phyloP scores from a whole-genome alignment of 2,329 filamentous ascomycete species.

The Triangularia setosa region DNA sequence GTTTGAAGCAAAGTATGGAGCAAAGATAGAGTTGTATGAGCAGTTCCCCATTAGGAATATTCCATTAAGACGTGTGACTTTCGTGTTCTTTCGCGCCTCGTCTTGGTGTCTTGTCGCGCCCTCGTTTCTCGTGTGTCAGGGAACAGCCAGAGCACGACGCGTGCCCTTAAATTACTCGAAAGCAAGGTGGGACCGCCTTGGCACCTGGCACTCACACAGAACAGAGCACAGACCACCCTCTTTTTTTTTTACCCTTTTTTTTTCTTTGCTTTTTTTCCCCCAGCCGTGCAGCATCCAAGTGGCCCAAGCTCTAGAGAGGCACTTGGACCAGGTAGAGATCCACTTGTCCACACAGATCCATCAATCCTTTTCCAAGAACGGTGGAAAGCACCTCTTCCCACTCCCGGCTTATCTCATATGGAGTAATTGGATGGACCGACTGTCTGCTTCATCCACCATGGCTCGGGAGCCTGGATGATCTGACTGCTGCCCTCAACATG shows the following conservation, averaged over 20 bases:
- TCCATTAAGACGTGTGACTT: constrained; percentile 29
- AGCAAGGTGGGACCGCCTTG: constrained; percentile 3
- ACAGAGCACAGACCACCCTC: background rate
- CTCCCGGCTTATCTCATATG: background rate
- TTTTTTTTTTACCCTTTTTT: too few relatives aligned
- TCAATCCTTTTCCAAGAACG: background rate
- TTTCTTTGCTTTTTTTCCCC: too few relatives aligned
- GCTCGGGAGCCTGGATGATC: background rate
- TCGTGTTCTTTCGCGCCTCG: constrained; percentile 23
- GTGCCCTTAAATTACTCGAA: constrained; percentile 9
- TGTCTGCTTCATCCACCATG: background rate
- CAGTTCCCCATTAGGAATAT: constrained; percentile 14
- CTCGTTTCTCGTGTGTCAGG: constrained; percentile 10
- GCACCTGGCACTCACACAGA: background rate
- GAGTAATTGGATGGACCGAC: background rate
- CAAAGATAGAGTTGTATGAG: background rate
- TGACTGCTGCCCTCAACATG: constrained; percentile 26
- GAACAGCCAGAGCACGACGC: constrained; percentile 16
- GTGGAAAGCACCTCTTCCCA: background rate
- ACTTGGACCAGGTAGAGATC: background rate
- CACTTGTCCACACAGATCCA: background rate
- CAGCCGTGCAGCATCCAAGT: background rate
- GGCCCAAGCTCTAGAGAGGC: too few relatives aligned
- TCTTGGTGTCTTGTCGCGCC: background rate
- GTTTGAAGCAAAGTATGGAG: background rate